These are phyloP conservation scores for Sextonia rubra DNA, from an alignment of 164 flowering plant species.

Conservation along the genomic window DNA sequence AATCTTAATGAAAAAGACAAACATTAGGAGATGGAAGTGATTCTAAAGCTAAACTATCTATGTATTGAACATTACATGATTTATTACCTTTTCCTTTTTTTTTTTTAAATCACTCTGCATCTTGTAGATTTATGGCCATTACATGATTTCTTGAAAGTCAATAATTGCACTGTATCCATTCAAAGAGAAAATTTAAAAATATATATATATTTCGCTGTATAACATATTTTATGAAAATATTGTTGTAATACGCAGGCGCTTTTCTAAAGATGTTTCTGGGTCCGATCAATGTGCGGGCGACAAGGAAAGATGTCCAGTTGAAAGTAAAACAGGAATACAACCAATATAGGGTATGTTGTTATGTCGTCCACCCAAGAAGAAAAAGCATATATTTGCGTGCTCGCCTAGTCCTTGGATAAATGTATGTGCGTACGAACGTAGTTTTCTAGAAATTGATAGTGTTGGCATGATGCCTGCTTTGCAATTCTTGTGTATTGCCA, in stretches of 20 bases:
- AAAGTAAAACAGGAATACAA: constrained; percentile 97
- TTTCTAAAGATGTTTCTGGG: constrained; percentile 91
- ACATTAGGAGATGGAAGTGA: neutral
- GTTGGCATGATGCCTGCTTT: too few species aligned
- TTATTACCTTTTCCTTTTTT: too few species aligned
- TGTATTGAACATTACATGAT: neutral
- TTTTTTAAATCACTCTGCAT: neutral
- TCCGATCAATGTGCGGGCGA: constrained; percentile 83
- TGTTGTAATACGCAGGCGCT: constrained; percentile 33
- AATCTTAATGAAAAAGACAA: neutral
- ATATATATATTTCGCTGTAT: too few species aligned
- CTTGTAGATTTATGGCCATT: neutral
- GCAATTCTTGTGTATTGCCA: too few species aligned
- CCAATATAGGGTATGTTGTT: constrained; percentile 61
- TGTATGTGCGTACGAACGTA: too few species aligned
- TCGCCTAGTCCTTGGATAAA: too few species aligned
- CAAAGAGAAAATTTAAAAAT: too few species aligned
- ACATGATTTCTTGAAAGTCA: neutral
- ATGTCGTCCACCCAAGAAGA: too few species aligned
- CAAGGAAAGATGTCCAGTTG: constrained; percentile 74
- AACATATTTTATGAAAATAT: neutral
- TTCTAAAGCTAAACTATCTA: neutral
- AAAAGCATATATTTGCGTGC: too few species aligned
- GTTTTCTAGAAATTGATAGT: too few species aligned
- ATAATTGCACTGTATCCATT: neutral